These are phyloP conservation scores for Entomortierella beljakovae DNA, from an alignment of 192 early-diverging fungal species.

Conservation along the genomic window DNA sequence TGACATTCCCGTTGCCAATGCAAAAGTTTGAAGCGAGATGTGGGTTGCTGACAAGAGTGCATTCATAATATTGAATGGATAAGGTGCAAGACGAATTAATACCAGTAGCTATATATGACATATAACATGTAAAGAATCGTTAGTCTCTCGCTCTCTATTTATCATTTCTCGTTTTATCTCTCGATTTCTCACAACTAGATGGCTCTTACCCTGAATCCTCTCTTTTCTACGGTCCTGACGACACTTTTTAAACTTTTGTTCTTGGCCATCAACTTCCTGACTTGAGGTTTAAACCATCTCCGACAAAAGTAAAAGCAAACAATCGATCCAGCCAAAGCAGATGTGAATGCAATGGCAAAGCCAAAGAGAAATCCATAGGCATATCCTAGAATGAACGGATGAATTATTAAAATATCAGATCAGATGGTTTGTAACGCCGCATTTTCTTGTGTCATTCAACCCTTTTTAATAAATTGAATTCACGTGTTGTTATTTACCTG, in stretches of 20 bases:
- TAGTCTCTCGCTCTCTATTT: too few relatives aligned
- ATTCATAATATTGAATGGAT: slow-evolving; percentile 77
- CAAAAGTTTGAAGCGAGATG: slow-evolving; percentile 59
- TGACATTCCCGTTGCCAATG: slow-evolving; percentile 65
- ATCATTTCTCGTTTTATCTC: too few relatives aligned
- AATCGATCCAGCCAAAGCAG: slow-evolving; percentile 65
- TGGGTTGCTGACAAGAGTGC: slow-evolving; percentile 66
- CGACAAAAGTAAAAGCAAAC: slow-evolving; percentile 67
- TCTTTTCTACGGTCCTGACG: slow-evolving; percentile 68
- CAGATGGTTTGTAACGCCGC: neutral
- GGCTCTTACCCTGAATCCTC: slow-evolving; percentile 70
- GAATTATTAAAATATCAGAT: too few relatives aligned
- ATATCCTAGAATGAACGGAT: slow-evolving; percentile 54
- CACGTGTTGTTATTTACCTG: slow-evolving; percentile 36
- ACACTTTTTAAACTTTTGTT: slow-evolving; percentile 63
- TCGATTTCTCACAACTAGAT: too few relatives aligned
- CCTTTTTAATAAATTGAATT: too few relatives aligned
- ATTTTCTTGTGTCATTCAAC: neutral
- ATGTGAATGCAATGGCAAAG: slow-evolving; percentile 67
- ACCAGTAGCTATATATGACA: slow-evolving; percentile 64
- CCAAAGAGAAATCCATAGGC: slow-evolving; percentile 72
- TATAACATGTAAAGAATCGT: neutral
- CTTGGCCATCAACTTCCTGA: slow-evolving; percentile 54
- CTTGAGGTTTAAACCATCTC: slow-evolving; percentile 57
- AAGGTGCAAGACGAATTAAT: slow-evolving; percentile 77